Conservation (phyloP, 768 basidiomycete species). For the Lentinula sp. region DNA sequence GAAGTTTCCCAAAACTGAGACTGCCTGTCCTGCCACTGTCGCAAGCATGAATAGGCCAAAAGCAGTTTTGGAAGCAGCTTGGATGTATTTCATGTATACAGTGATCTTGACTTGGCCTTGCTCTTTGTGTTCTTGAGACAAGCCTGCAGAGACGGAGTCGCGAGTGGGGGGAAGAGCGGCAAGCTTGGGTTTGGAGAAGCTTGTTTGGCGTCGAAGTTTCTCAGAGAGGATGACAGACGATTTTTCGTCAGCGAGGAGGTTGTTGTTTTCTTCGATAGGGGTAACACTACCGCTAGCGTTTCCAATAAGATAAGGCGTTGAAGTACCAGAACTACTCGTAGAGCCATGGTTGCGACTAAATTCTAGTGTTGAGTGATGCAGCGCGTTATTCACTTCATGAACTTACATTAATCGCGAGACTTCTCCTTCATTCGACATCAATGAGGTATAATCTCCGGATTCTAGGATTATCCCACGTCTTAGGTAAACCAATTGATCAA, state of each 20-base stretch:
- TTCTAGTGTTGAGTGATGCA: neutral
- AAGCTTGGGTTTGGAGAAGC: conserved; percentile 53
- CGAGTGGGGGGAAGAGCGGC: conserved; percentile 34
- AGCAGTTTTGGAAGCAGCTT: conserved; percentile 71
- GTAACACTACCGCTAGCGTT: conserved; percentile 28
- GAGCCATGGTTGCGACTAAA: conserved; percentile 42
- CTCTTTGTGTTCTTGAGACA: conserved; percentile 68
- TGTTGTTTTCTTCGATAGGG: conserved; percentile 19
- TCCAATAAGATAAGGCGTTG: conserved; percentile 39
- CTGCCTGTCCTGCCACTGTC: conserved; percentile 50
- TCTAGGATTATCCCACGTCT: conserved; percentile 82
- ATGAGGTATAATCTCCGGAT: conserved; percentile 54
- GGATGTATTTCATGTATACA: conserved; percentile 76
- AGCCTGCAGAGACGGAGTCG: conserved; percentile 34
- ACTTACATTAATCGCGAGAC: conserved; percentile 73
- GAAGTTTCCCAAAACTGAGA: conserved; percentile 54
- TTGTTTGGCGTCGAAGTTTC: conserved; percentile 50
- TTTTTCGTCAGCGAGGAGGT: conserved; percentile 18
- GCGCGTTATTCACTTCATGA: neutral
- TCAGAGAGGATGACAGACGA: conserved; percentile 35
- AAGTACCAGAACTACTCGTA: conserved; percentile 39
- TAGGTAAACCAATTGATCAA: conserved; percentile 70
- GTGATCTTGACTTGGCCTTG: conserved; percentile 73
- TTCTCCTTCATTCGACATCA: conserved; percentile 55
- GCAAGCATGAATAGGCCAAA: conserved; percentile 59